Conservation (phyloP, 352 stramenopile genomes). For the Globisporangium spinosum region DNA sequence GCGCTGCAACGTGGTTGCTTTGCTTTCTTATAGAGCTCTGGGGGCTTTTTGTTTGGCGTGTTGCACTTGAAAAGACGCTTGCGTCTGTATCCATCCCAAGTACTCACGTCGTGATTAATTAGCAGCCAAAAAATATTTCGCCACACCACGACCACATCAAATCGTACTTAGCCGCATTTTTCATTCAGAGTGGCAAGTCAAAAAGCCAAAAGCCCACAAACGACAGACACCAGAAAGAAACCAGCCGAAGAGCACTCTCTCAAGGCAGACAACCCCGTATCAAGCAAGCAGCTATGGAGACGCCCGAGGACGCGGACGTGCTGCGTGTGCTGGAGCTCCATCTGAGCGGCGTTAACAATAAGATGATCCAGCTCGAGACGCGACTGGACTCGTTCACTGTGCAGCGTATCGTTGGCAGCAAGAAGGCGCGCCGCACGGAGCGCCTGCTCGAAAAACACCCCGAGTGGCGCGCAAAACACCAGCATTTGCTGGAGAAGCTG, state of each 20-base stretch:
- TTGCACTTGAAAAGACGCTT: background rate
- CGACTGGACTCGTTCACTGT: background rate
- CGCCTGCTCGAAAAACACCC: conserved; percentile 1
- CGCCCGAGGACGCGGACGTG: background rate
- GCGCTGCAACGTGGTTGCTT: background rate
- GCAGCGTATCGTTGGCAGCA: background rate
- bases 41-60: background rate
- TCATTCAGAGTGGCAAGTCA: background rate
- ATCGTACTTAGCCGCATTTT: background rate
- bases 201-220: background rate
- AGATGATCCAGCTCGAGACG: background rate
- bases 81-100: background rate
- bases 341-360: background rate
- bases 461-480: background rate
- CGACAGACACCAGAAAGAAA: no score
- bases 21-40: background rate
- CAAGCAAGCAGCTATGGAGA: background rate
- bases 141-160: background rate
- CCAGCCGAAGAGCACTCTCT: background rate
- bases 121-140: background rate
- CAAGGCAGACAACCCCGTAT: no score
- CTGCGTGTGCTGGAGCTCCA: background rate
- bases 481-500: background rate
- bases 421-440: background rate
- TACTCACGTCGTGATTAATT: no score